Evolutionary conservation across 2,329 filamentous ascomycete species (phyloP).

Genomic region (Colletotrichum tropicicola): DNA sequence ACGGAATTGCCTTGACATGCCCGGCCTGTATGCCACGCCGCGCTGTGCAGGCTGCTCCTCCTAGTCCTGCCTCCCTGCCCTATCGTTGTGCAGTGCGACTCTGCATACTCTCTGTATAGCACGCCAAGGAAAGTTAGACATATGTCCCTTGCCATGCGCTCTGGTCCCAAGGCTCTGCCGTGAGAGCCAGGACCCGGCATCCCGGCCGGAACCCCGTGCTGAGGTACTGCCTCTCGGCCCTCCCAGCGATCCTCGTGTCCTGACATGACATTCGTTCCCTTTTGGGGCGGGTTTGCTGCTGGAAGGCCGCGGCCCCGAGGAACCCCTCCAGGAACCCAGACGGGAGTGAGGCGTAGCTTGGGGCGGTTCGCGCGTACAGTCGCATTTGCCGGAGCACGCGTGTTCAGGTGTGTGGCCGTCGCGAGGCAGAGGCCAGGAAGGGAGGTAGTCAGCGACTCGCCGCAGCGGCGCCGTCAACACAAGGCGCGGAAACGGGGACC

Average conservation of each 20-base stretch:
- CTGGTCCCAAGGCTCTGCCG: conserved; percentile 3
- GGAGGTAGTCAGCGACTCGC: background rate
- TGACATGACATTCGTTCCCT: background rate
- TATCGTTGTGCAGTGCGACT: background rate
- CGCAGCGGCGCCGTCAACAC: background rate
- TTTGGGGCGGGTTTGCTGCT: background rate
- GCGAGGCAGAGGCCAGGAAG: background rate
- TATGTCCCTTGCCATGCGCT: background rate
- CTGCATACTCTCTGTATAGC: background rate
- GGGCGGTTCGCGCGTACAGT: background rate
- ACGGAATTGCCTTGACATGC: background rate
- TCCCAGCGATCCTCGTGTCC: conserved; percentile 3
- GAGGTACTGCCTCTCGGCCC: background rate
- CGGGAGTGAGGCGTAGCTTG: conserved; percentile 8
- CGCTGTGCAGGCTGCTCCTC: background rate
- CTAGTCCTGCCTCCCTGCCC: background rate
- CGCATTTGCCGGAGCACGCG: too few species aligned
- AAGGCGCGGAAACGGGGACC: conserved; percentile 1
- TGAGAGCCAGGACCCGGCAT: conserved; percentile 8
- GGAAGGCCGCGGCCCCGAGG: conserved; percentile 5
- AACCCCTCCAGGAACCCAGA: background rate
- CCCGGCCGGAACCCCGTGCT: conserved; percentile 11
- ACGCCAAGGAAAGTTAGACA: conserved; percentile 5
- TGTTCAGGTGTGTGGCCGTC: too few species aligned
- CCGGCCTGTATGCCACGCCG: background rate